A percentile compares a stretch with the other conserved stretches of the same genome.
Conservation (phyloP, 106 monocot genomes). For the Allium sativum region DNA sequence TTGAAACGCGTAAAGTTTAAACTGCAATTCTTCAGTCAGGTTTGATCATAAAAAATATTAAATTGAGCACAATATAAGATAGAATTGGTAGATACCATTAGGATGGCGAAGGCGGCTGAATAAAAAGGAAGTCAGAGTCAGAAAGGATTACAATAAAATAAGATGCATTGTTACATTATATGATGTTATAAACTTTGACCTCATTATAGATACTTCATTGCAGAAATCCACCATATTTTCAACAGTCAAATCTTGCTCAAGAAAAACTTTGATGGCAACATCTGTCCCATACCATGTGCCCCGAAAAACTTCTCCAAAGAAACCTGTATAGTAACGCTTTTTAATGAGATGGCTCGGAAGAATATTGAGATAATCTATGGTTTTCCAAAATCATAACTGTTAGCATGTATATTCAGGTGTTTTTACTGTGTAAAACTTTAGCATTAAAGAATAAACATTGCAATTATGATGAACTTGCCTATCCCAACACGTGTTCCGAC, state of each 20-base stretch:
- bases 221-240: slow-evolving; percentile 96
- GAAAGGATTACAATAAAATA: too few species aligned
- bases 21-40: too few species aligned
- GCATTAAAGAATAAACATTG: too few species aligned
- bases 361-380: too few species aligned
- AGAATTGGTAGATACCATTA: slow-evolving; percentile 46
- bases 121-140: slow-evolving; percentile 6
- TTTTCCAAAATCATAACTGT: too few species aligned
- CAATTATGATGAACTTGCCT: slow-evolving; percentile 24
- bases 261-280: slow-evolving; percentile 83
- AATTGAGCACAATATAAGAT: too few species aligned
- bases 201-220: slow-evolving; percentile 88
- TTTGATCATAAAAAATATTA: too few species aligned
- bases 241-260: slow-evolving; percentile 84
- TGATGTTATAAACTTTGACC: slow-evolving; percentile 17
- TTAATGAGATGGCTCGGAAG: too few species aligned
- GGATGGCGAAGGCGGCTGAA: slow-evolving; percentile 93
- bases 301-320: slow-evolving; percentile 93
- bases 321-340: slow-evolving; percentile 25
- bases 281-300: slow-evolving; percentile 96
- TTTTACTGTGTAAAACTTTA: too few species aligned
- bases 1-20: too few species aligned
- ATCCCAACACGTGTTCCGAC: slow-evolving; percentile 90
- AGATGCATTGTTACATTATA: too few species aligned
- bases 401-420: too few species aligned